A percentile compares a stretch with the other conserved stretches of the same genome.
phyloP scores from a whole-genome alignment of 441 rosid species.

The Manihot esculenta region DNA sequence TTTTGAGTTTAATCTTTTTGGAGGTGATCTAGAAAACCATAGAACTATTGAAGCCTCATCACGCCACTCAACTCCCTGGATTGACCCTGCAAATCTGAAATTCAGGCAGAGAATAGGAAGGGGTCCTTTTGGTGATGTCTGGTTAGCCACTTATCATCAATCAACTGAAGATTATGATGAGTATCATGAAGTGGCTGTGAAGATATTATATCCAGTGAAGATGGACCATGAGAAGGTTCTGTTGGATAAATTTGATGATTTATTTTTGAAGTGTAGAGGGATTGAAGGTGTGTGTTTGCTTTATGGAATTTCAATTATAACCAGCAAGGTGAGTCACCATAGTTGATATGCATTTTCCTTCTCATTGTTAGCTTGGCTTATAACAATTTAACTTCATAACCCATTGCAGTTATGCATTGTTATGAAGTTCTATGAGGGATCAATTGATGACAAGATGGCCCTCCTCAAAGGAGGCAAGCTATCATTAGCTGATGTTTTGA shows the following conservation, averaged over 20 bases:
- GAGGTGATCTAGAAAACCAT: conserved; percentile 54
- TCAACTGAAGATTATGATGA: conserved; percentile 60
- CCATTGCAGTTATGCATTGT: conserved; percentile 57
- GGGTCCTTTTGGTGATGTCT: conserved; percentile 91
- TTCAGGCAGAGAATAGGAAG: conserved; percentile 87
- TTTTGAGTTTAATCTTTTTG: conserved; percentile 69
- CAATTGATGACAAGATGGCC: conserved; percentile 79
- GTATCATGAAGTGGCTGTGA: conserved; percentile 75
- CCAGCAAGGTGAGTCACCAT: conserved; percentile 56
- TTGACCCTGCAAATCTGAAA: conserved; percentile 61
- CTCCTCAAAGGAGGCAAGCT: conserved; percentile 76
- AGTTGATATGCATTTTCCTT: conserved; percentile 3
- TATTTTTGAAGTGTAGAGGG: conserved; percentile 56
- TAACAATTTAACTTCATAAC: background rate
- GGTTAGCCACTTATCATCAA: conserved; percentile 82
- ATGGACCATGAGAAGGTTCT: conserved; percentile 50
- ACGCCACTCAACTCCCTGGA: conserved; percentile 50
- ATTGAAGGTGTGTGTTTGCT: conserved; percentile 51
- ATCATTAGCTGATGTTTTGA: conserved; percentile 51
- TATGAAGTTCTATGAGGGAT: conserved; percentile 87
- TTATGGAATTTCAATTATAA: conserved; percentile 66
- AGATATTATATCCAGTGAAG: conserved; percentile 67
- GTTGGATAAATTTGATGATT: conserved; percentile 60
- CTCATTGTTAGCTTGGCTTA: conserved; percentile 9
- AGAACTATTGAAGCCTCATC: conserved; percentile 52